Evolutionary conservation across 345 rosid species (phyloP).

Genomic region (Brassica carinata): DNA sequence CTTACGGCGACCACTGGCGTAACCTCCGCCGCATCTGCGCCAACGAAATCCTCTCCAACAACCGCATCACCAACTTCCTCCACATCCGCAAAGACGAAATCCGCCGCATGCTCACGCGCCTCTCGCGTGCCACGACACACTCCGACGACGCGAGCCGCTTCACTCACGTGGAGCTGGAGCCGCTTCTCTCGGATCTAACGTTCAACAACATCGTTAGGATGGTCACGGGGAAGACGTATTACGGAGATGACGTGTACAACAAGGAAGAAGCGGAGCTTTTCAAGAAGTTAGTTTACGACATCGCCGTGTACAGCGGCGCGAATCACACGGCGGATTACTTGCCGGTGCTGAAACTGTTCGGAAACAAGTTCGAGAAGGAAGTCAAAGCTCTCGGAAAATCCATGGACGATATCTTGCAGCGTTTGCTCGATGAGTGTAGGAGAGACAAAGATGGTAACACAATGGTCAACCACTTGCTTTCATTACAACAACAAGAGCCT

Average conservation of each 20-base stretch:
- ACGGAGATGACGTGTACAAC: constrained; percentile 46
- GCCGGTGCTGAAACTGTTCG: constrained; percentile 33
- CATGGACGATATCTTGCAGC: constrained; percentile 36
- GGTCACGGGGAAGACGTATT: constrained; percentile 53
- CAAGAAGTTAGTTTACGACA: constrained; percentile 45
- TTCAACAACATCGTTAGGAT: constrained; percentile 49
- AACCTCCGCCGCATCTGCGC: constrained; percentile 56
- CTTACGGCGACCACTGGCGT: constrained; percentile 73
- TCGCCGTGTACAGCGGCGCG: constrained; percentile 26
- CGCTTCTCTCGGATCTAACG: constrained; percentile 32
- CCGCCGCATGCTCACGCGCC: constrained; percentile 37
- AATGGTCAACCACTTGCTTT: constrained; percentile 40
- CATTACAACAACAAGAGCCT: constrained; percentile 44
- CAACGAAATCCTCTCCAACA: constrained; percentile 53
- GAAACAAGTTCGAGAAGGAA: constrained; percentile 26
- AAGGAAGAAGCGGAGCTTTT: constrained; percentile 47
- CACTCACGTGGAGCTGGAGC: constrained; percentile 27
- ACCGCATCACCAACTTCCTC: constrained; percentile 42
- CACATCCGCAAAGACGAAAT: constrained; percentile 51
- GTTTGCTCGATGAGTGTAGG: constrained; percentile 38
- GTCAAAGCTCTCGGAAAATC: constrained; percentile 21
- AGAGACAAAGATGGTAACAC: constrained; percentile 29
- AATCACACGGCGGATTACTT: constrained; percentile 37
- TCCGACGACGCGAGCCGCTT: constrained; percentile 31
- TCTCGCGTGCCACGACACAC: constrained; percentile 32